Percentiles rank a stretch among this genome's conserved stretches.
These are phyloP conservation scores for Neopestalotiopsis sp. DNA, from an alignment of 2,329 filamentous ascomycete species.

Conservation along the genomic window DNA sequence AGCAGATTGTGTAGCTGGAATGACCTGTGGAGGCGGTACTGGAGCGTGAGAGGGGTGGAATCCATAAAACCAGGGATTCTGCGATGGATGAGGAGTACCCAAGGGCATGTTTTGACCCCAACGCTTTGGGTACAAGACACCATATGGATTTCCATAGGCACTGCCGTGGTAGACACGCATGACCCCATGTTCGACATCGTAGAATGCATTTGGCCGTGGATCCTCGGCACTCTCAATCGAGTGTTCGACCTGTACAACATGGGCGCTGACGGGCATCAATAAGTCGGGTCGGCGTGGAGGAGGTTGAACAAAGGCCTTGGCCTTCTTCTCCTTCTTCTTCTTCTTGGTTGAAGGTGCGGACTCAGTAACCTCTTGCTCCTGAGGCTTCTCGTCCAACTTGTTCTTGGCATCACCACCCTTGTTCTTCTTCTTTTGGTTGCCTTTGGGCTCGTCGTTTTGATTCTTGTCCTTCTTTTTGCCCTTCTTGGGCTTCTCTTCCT, in stretches of 20 bases:
- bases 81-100: slow-evolving; percentile 47
- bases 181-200: slow-evolving; percentile 56
- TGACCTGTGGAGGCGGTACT: slow-evolving; percentile 6
- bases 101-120: slow-evolving; percentile 41
- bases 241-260: slow-evolving; percentile 60
- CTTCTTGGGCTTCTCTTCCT: slow-evolving; percentile 10
- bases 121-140: slow-evolving; percentile 50
- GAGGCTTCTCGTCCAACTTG: background rate
- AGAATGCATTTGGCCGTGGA: slow-evolving; percentile 64
- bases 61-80: slow-evolving; percentile 49
- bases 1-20: slow-evolving; percentile 15
- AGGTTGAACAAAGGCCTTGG: slow-evolving; percentile 16
- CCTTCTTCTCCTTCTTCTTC: slow-evolving; percentile 9
- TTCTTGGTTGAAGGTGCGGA: background rate
- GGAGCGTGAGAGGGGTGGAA: slow-evolving; percentile 28
- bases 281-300: slow-evolving; percentile 45
- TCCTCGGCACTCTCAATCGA: slow-evolving; percentile 57
- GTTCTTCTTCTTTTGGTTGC: slow-evolving; percentile 71
- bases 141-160: slow-evolving; percentile 56
- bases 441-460: slow-evolving; percentile 69
- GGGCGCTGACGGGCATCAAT: slow-evolving; percentile 51
- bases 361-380: slow-evolving; percentile 14
- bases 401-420: background rate
- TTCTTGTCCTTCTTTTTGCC: slow-evolving; percentile 20
- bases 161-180: slow-evolving; percentile 64